Base-by-base conservation (phyloP, 768 basidiomycete genomes). In the Collybiopsis luxurians region DNA sequence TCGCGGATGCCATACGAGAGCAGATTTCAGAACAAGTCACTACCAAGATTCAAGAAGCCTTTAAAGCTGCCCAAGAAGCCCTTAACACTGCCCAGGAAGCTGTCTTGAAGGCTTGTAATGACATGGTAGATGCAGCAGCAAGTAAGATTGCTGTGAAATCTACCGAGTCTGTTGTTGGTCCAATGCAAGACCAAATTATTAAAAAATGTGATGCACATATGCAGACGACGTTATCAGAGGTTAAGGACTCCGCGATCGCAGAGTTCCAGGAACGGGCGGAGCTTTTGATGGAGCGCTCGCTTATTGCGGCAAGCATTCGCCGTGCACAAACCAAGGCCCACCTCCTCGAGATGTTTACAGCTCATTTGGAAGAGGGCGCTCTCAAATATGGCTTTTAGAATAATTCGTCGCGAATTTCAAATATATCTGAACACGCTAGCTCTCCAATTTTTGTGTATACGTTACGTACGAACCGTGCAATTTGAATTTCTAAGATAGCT, bases 191-290 rank as follows among this genome's bases (percentile, higher is more conserved):
- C 2, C 24, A 52, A 34, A 52, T 52, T 21, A 24, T 38, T 11
- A 19, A 12, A 17, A 24, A 11, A 10, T 36, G 31, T 19, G 28
- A 52, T 19, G 15, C 23, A 10, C 36, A 23, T 6, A 21, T 52
- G 17, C 21, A 38, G 36, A 10, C 24, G 17, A 38, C 36, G 11
- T 15, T 52, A 19, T 38, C 11, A 28, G 50, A 52, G 50, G 50
- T 52, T 24, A 40, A 21, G n/a, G 50, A 17, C 10, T 23, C 50
- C 19, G 50, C 50, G 11, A 52, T 52, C 21, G 39, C 19, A 6
- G 31, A 52, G 15, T 52, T 52, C 50, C 50, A 52, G 23, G 50
- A 52, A 19, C 24, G 53, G 10, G 40, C 40, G 53, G 53, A 55
- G 31, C 26, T 55, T 31, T 17, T 55, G 27, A 43, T 55, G 42